These are phyloP conservation scores for Exophiala phaeomuriformis DNA, from an alignment of 2,329 filamentous ascomycete species.

Conservation along the genomic window DNA sequence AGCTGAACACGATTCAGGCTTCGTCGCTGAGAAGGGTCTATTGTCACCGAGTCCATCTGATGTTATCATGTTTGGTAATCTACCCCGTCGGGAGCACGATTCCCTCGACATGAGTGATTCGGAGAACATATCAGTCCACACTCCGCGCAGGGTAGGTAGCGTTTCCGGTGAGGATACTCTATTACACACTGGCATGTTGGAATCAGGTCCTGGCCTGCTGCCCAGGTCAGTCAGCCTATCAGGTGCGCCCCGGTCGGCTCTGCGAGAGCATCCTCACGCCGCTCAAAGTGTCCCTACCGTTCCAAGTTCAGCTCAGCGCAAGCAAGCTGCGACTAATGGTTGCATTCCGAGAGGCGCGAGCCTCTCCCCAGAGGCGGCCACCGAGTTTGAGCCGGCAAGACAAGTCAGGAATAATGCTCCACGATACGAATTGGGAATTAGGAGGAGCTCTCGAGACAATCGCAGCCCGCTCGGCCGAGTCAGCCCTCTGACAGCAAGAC, in stretches of 20 bases:
- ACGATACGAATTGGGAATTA: constrained; percentile 2
- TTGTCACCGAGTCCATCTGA: constrained; percentile 11
- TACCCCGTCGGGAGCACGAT: constrained; percentile 16
- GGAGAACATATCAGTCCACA: constrained; percentile 25
- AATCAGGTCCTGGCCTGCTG: not conserved
- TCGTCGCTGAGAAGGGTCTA: constrained; percentile 38
- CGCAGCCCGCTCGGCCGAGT: constrained; percentile 20
- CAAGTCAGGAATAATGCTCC: constrained; percentile 2
- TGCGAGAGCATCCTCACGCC: not conserved
- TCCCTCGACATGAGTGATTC: constrained; percentile 26
- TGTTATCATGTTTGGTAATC: constrained; percentile 2
- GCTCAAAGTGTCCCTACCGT: not conserved
- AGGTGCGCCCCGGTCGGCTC: not conserved
- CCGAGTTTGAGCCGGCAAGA: not conserved
- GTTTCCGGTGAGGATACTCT: constrained; percentile 8
- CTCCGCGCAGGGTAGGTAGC: constrained; percentile 18
- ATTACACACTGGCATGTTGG: not conserved
- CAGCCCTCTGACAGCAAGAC: constrained; percentile 19
- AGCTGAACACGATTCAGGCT: constrained; percentile 58
- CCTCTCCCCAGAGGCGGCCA: not conserved
- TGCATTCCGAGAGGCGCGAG: not conserved
- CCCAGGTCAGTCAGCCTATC: not conserved
- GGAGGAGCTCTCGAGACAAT: not conserved
- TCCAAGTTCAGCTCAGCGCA: not conserved
- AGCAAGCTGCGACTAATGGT: not conserved